Evolutionary conservation across 805 yeast genomes (phyloP), one percentile per base, ranked within the genome.

Genomic region (Monosporozyma servazzii): DNA sequence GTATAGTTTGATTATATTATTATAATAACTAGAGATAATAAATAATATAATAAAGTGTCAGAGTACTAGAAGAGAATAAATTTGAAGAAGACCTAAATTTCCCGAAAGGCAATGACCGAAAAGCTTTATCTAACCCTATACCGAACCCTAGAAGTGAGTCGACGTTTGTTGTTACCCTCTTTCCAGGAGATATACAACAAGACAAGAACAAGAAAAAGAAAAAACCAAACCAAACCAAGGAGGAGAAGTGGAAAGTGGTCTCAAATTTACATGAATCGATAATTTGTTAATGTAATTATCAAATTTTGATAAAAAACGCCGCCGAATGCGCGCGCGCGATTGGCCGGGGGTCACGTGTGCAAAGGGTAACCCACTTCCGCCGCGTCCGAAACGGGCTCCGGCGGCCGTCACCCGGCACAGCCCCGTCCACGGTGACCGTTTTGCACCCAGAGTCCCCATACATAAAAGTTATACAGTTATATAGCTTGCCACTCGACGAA

Each of bases 341-440:
- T 64, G 67, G 68, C 48, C 54, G 46, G 47, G 21, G 23, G 47
- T 11, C 51, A 17, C 21, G 33, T 31, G 47, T 13, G 3, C 30
- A 4, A 23, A 50, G 58, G 58, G 57, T 54, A 54, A 56, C 47
- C 44, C 21, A 30, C 41, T 9, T 5, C 9, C 21, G 10, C 20
- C 5, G n/a, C 20, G 18, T 15, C 30, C 18, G 30, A 41, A 41
- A 23, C 5, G 27, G 8, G 30, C 8, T 17, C 6, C 17, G 10
- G 17, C 30, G 30, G 30, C 23, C 30, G 44, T 41, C 21, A 41
- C 44, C 30, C 30, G 27, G 44, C 44, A 6, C 41, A 20, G 11
- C 5, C 3, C 41, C 41, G 41, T 37, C 10, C 2, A 2, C 2
- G 8, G 23, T 18, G 41, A 37, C 41, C 5, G 20, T 17, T 7